Conservation (phyloP, 164 flowering plant species). For the Vitis vinifera region ASM3070453v1 NC_081808.1:24981501-24982000, state of each 20-base stretch:
- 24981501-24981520: too few relatives aligned
- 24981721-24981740: not conserved
- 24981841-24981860: conserved; percentile 24
- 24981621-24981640: not conserved
- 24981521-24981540: too few relatives aligned
- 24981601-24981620: not conserved
- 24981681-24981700: conserved; percentile 34
- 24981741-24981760: not conserved
- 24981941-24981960: not conserved
- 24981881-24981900: not conserved
- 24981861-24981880: conserved; percentile 8
- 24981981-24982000: not conserved
- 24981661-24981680: conserved; percentile 13
- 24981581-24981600: too few relatives aligned
- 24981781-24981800: not conserved
- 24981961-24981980: not conserved
- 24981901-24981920: not conserved
- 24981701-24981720: conserved; percentile 11
- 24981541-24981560: too few relatives aligned
- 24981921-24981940: not conserved
- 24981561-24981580: too few relatives aligned
- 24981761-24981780: too few relatives aligned
- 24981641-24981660: conserved; percentile 7
- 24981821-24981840: conserved; percentile 25
- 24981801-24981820: not conserved